Evolutionary conservation across 441 rosid species (phyloP).

Genomic region (Croton laevigatus): DNA sequence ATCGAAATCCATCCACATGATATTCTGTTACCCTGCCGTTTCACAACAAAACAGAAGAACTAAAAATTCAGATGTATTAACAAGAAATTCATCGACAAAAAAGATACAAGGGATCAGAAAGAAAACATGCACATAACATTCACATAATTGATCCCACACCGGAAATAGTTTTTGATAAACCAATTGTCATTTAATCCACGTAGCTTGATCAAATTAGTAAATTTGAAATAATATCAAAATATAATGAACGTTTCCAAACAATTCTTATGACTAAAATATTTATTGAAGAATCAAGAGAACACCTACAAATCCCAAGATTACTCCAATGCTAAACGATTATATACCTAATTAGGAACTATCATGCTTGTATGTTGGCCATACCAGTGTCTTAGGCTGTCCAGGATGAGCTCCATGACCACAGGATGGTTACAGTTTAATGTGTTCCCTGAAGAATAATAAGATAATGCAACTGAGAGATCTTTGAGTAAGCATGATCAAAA

Average conservation of each 20-base stretch:
- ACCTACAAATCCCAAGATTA: neutral
- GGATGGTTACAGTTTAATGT: slow-evolving; percentile 93
- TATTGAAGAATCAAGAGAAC: neutral
- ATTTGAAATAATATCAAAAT: neutral
- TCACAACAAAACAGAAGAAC: slow-evolving; percentile 12
- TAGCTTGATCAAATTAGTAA: slow-evolving; percentile 6
- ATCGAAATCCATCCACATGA: slow-evolving; percentile 94
- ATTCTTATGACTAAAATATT: neutral
- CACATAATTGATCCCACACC: neutral
- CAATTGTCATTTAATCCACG: neutral
- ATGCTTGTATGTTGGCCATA: slow-evolving; percentile 30
- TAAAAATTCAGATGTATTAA: neutral
- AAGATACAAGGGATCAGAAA: neutral
- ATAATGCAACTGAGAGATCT: slow-evolving; percentile 19
- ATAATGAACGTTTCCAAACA: neutral
- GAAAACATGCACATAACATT: neutral
- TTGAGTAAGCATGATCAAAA: slow-evolving; percentile 3
- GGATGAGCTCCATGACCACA: slow-evolving; percentile 86
- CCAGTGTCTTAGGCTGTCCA: slow-evolving; percentile 95
- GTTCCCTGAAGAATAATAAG: slow-evolving; percentile 63
- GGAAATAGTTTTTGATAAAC: no score
- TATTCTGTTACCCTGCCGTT: slow-evolving; percentile 69
- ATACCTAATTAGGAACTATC: neutral
- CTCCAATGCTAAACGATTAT: neutral
- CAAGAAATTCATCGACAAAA: neutral